A percentile compares a stretch with the other conserved stretches of the same genome.
These are phyloP conservation scores for Odontarrhena argentea DNA, from an alignment of 345 rosid species.

Conservation along the genomic window DNA sequence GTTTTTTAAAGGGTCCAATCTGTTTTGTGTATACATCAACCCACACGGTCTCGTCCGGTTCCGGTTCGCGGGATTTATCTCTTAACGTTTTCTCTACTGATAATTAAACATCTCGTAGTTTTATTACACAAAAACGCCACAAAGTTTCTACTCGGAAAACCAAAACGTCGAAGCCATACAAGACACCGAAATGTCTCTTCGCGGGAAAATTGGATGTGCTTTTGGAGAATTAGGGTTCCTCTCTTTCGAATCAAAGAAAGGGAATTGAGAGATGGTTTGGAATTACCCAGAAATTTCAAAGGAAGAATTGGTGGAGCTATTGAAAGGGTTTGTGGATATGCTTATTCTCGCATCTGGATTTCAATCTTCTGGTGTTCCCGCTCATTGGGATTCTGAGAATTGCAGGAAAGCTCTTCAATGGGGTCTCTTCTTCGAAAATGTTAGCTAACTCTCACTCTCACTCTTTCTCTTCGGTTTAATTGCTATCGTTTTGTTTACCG, in stretches of 20 bases:
- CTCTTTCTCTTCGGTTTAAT: not conserved
- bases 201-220: slow-evolving; percentile 5
- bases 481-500: slow-evolving; percentile 6
- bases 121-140: slow-evolving; percentile 5
- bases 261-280: slow-evolving; percentile 57
- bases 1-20: no score
- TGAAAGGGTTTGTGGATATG: slow-evolving; percentile 78
- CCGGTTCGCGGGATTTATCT: not conserved
- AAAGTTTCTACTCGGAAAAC: slow-evolving; percentile 9
- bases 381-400: slow-evolving; percentile 66
- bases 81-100: not conserved
- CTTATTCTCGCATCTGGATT: slow-evolving; percentile 76
- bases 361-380: slow-evolving; percentile 70
- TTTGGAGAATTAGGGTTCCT: slow-evolving; percentile 6
- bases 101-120: slow-evolving; percentile 28
- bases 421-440: slow-evolving; percentile 78
- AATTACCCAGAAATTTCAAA: slow-evolving; percentile 59
- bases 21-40: no score
- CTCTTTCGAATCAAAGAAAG: not conserved
- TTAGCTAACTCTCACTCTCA: slow-evolving; percentile 31
- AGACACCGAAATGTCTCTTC: not conserved
- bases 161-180: not conserved
- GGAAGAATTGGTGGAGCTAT: slow-evolving; percentile 57
- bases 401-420: slow-evolving; percentile 69
- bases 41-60: slow-evolving; percentile 6